Base-by-base conservation (phyloP, 768 basidiomycete genomes). In the Amanita fuliginea region DNA sequence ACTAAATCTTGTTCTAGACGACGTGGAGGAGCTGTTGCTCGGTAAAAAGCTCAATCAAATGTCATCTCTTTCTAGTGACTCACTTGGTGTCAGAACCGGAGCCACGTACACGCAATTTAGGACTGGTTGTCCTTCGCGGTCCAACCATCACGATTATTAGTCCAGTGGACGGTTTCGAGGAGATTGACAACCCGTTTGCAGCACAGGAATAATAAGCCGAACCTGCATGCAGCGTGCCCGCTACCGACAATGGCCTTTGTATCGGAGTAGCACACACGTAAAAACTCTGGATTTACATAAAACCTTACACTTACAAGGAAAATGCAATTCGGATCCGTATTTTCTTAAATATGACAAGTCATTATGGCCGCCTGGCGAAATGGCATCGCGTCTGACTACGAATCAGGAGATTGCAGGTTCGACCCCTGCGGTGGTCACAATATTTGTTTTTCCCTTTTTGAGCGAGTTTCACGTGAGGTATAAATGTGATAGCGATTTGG, bases 1-100 rank as follows among this genome's bases (percentile, higher is more conserved):
- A 34, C 76, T 98, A 51, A 98, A 99, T 64, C 83, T 99, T 49
- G 96, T 99, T 44, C 78, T 99, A 44, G 96, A 99, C 65, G 90
- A 96, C 52, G 92, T 98, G 5, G 78, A 84, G 59, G 96, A 99
- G 66, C 76, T 86, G 34, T 56, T 88, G 2, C 75, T 76, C 61
- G 81, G 87, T 86, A 60, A 55, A 71, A 54, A n/a, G 16, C 6
- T 7, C 19, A 32, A 32, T 9, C 42, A 51, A 13, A 37, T 36
- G n/a, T 9, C 46, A 37, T 24, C 7, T 21, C 9, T 35, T 24
- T 37, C 34, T 11, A 37, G 26, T 47, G 35, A 24, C 24, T 53
- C 48, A 51, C 48, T 22, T 41, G 50, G 22, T 32, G 34, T 43
- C 18, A 83, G 83, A 83, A 55, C 80, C 81, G 19, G 75, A 85